Evolutionary conservation across 1,284 basidiomycete species (phyloP).

Genomic region (Ustilago trichophora): DNA sequence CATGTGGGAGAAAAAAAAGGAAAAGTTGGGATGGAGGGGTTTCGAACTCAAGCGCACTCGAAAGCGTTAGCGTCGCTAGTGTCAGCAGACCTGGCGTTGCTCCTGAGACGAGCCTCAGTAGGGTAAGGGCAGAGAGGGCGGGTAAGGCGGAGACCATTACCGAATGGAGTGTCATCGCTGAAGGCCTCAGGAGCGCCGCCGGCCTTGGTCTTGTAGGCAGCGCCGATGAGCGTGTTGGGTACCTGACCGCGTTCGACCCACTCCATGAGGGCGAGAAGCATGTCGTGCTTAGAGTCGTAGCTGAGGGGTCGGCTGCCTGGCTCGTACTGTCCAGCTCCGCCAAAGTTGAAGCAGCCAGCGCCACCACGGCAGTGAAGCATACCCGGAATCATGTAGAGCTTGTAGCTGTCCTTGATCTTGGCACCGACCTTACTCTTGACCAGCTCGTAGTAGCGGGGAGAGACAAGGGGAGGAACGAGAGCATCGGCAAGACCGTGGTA

Average conservation of each 20-base stretch:
- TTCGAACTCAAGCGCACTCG: slow-evolving; percentile 9
- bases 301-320: slow-evolving; percentile 42
- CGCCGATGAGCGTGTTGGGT: slow-evolving; percentile 66
- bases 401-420: slow-evolving; percentile 67
- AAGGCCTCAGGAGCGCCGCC: background rate
- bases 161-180: slow-evolving; percentile 6
- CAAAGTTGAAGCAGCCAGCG: slow-evolving; percentile 50
- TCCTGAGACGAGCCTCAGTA: slow-evolving; percentile 4
- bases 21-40: too few species aligned
- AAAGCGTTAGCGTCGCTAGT: slow-evolving; percentile 11
- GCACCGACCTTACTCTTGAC: slow-evolving; percentile 44
- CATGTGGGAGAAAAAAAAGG: too few species aligned
- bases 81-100: background rate
- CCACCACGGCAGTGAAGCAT: slow-evolving; percentile 68
- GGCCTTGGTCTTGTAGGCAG: slow-evolving; percentile 35
- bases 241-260: slow-evolving; percentile 69
- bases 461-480: slow-evolving; percentile 67
- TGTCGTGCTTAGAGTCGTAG: slow-evolving; percentile 64
- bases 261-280: slow-evolving; percentile 67
- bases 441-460: slow-evolving; percentile 67
- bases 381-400: slow-evolving; percentile 69
- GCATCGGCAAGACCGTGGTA: slow-evolving; percentile 66
- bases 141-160: slow-evolving; percentile 16
- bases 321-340: slow-evolving; percentile 36
- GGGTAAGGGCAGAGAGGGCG: slow-evolving; percentile 29